phyloP scores from a whole-genome alignment of 2,329 filamentous ascomycete genomes.

The Claviceps sorghi region DNA sequence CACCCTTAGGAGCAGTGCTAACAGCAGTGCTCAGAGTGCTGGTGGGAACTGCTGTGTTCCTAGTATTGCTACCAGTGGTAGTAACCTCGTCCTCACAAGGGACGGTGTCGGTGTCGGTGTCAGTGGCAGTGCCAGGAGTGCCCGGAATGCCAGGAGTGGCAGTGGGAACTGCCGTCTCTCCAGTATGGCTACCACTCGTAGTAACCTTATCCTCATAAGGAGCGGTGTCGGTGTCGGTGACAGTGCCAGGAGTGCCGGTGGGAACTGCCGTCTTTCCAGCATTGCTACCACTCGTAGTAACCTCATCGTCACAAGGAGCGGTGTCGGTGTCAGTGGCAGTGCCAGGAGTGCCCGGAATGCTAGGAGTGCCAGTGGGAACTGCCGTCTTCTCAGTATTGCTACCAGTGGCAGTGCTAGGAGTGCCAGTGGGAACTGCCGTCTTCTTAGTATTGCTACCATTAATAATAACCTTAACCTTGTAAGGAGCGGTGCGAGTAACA shows the following conservation, averaged over 20 bases:
- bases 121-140: neutral
- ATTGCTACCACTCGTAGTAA: neutral
- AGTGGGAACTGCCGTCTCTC: neutral
- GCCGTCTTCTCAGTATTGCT: neutral
- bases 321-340: too few relatives aligned
- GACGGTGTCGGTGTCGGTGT: too few relatives aligned
- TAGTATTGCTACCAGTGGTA: neutral
- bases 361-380: neutral
- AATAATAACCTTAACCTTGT: too few relatives aligned
- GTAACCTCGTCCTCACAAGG: too few relatives aligned
- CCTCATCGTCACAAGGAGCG: too few relatives aligned
- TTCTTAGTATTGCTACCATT: neutral
- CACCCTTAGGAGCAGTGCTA: neutral
- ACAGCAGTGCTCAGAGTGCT: too few relatives aligned
- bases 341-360: neutral
- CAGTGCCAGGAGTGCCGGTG: neutral
- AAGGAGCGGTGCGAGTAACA: too few relatives aligned
- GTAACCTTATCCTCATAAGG: neutral
- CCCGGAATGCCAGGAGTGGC: neutral
- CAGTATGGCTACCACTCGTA: neutral
- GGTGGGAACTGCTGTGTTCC: neutral
- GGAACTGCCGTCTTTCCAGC: neutral
- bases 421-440: neutral
- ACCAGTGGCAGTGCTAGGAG: neutral
- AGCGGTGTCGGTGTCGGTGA: neutral